Evolutionary conservation across 345 rosid species (phyloP).

Genomic region (Adansonia digitata): DNA sequence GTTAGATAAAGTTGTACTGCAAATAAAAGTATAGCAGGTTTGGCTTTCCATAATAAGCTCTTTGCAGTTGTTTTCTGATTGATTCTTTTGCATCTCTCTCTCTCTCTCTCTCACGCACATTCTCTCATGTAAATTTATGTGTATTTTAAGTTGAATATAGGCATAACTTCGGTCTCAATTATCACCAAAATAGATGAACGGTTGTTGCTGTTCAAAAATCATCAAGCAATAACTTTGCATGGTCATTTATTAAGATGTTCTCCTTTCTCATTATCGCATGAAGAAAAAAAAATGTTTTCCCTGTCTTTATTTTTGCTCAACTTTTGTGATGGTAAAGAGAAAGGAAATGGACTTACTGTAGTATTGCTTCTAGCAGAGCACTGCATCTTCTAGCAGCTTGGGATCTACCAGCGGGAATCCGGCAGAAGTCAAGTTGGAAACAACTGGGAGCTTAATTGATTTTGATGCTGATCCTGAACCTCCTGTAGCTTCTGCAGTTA

Average conservation of each 20-base stretch:
- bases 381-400: constrained; percentile 62
- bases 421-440: constrained; percentile 62
- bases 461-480: constrained; percentile 83
- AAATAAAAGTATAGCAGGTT: neutral
- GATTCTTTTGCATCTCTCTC: neutral
- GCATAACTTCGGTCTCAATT: neutral
- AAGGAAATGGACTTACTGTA: constrained; percentile 15
- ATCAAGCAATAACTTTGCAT: neutral
- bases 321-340: constrained; percentile 1
- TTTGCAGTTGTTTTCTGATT: neutral
- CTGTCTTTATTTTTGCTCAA: neutral
- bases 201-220: neutral
- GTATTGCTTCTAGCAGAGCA: constrained; percentile 45
- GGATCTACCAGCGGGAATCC: constrained; percentile 54
- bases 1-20: neutral
- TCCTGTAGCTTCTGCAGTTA: constrained; percentile 32
- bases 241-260: neutral
- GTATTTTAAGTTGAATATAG: neutral
- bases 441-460: constrained; percentile 75
- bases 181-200: neutral
- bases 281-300: neutral
- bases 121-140: too few species aligned
- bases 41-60: neutral
- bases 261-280: neutral
- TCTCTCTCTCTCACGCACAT: neutral